Percentiles rank a stretch among this genome's conserved stretches.
Evolutionary conservation across 2,329 filamentous ascomycete species (phyloP).

Genomic region (Coleophoma cylindrospora): DNA sequence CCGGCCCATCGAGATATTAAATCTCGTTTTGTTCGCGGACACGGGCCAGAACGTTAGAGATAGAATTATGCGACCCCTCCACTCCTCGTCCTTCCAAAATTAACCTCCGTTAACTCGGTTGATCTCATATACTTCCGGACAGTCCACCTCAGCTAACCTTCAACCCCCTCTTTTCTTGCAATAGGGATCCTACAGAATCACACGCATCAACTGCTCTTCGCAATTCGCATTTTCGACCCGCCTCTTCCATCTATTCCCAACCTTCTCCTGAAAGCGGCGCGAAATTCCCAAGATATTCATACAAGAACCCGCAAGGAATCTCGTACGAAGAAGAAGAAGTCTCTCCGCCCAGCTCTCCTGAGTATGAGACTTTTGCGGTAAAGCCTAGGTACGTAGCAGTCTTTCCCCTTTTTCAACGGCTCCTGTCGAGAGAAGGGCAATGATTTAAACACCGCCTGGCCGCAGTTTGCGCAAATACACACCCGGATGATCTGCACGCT

Average conservation of each 20-base stretch:
- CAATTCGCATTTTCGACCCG: conserved; percentile 36
- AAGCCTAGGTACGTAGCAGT: neutral
- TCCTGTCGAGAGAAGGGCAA: no score
- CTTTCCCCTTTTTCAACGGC: no score
- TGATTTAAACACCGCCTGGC: no score
- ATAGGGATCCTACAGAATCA: conserved; percentile 3
- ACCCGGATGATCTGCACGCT: no score
- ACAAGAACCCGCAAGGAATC: conserved; percentile 18
- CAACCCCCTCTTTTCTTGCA: neutral
- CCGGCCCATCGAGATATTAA: neutral
- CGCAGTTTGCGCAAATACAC: no score
- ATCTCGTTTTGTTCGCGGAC: neutral
- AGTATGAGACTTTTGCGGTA: conserved; percentile 4
- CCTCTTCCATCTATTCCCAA: conserved; percentile 59
- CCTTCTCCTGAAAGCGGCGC: conserved; percentile 34
- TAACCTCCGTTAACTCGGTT: neutral
- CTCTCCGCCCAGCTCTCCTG: conserved; percentile 40
- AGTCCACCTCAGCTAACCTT: conserved; percentile 9
- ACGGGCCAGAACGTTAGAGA: neutral
- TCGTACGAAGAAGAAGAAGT: conserved; percentile 17
- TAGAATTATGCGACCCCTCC: neutral
- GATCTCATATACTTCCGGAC: neutral
- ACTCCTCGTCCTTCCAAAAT: neutral
- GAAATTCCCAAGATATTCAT: conserved; percentile 20
- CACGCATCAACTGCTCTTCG: conserved; percentile 9